Conservation (phyloP, 2,329 filamentous ascomycete species). For the Neofusicoccum sp. region DNA sequence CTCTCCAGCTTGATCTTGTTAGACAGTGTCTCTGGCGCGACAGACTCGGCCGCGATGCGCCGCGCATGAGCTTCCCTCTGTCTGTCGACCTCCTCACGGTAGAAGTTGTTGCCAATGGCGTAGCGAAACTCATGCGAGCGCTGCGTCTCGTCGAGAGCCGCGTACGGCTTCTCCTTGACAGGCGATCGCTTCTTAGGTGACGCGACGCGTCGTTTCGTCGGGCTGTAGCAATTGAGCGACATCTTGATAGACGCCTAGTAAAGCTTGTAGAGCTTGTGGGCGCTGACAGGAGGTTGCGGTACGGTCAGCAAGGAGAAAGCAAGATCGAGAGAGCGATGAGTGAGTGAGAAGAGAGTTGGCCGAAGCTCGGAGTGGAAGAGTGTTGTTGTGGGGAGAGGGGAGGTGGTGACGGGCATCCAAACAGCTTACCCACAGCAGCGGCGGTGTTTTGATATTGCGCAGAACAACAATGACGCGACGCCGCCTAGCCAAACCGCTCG, state of each 20-base stretch:
- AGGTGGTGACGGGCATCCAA: not conserved
- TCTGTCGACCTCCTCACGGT: slow-evolving; percentile 2
- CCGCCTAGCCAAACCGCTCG: not conserved
- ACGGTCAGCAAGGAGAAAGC: not conserved
- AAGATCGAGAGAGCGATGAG: not conserved
- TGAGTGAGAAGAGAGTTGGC: not conserved
- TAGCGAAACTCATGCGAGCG: slow-evolving; percentile 9
- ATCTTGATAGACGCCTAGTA: not conserved
- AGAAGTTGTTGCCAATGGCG: slow-evolving; percentile 2
- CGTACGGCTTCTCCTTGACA: not conserved
- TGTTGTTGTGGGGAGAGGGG: not conserved
- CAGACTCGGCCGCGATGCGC: not conserved
- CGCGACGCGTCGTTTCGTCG: slow-evolving; percentile 3
- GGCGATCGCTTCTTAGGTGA: slow-evolving; percentile 5
- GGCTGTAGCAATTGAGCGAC: slow-evolving; percentile 12
- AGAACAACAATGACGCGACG: not conserved
- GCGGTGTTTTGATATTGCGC: not conserved
- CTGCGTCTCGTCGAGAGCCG: slow-evolving; percentile 2
- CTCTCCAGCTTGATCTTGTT: not conserved
- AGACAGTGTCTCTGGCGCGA: not conserved
- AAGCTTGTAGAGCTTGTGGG: not conserved
- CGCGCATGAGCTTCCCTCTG: not conserved
- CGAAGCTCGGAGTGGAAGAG: not conserved
- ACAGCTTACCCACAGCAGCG: not conserved
- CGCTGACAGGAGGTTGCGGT: not conserved